These are phyloP conservation scores for Cucurbita moschata DNA, from an alignment of 306 rosid genomes.

Conservation along the genomic window DNA sequence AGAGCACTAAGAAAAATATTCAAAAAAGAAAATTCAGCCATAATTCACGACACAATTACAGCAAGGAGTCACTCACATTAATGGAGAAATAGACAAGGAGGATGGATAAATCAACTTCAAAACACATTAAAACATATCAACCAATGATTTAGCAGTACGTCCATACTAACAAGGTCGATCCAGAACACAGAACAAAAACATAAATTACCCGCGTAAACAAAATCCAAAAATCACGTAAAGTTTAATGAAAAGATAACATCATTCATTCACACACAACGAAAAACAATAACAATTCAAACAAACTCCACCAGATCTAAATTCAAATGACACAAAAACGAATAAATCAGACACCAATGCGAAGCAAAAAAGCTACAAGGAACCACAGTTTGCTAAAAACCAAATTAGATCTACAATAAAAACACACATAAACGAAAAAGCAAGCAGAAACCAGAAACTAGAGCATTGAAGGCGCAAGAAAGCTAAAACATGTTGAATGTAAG, in stretches of 20 bases:
- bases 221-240: not conserved
- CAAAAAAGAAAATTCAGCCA: not conserved
- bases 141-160: not conserved
- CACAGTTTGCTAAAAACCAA: not conserved
- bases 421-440: not conserved
- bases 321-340: not conserved
- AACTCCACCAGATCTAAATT: not conserved
- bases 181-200: not conserved
- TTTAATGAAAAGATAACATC: not conserved
- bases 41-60: not conserved
- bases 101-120: not conserved
- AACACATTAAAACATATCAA: not conserved
- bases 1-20: not conserved
- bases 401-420: not conserved
- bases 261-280: not conserved
- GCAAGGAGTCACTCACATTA: not conserved
- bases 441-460: not conserved
- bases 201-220: not conserved
- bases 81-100: not conserved
- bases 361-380: not conserved
- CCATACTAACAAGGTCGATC: not conserved
- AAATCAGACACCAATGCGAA: not conserved
- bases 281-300: not conserved
- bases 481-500: not conserved
- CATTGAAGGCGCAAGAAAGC: not conserved